Evolutionary conservation across 257 asterid genomes (phyloP).

Genomic region (Lithospermum erythrorhizon): DNA sequence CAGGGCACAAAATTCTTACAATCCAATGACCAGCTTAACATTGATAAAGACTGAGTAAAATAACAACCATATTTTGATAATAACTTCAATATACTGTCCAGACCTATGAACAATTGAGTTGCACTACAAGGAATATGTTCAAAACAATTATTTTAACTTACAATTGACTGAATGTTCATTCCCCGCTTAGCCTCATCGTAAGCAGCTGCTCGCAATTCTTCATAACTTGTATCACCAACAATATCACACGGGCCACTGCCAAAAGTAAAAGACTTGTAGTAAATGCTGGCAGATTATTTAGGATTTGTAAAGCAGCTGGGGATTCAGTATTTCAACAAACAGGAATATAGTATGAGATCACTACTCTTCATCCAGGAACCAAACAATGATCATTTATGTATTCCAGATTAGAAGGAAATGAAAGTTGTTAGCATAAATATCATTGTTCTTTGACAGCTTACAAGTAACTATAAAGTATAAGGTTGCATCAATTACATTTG

Average conservation of each 20-base stretch:
- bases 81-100: background rate
- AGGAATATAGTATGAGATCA: background rate
- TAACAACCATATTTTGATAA: too few species aligned
- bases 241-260: conserved; percentile 88
- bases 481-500: background rate
- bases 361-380: background rate
- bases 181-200: conserved; percentile 77
- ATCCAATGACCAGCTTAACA: background rate
- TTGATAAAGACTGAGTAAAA: background rate
- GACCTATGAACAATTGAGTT: background rate
- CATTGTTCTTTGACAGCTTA: background rate
- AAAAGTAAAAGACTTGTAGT: conserved; percentile 5
- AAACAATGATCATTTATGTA: background rate
- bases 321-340: background rate
- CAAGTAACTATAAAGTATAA: too few species aligned
- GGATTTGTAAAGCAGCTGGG: background rate
- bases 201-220: conserved; percentile 82
- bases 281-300: background rate
- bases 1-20: background rate
- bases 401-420: background rate
- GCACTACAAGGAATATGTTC: background rate
- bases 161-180: conserved; percentile 55
- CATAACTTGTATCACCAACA: conserved; percentile 72
- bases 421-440: too few species aligned
- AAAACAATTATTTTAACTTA: conserved; percentile 26